Percentiles rank a stretch among this genome's conserved stretches.
These are phyloP conservation scores for Vitis labrusca DNA, from an alignment of 164 flowering plant species.

Conservation along the genomic window DNA sequence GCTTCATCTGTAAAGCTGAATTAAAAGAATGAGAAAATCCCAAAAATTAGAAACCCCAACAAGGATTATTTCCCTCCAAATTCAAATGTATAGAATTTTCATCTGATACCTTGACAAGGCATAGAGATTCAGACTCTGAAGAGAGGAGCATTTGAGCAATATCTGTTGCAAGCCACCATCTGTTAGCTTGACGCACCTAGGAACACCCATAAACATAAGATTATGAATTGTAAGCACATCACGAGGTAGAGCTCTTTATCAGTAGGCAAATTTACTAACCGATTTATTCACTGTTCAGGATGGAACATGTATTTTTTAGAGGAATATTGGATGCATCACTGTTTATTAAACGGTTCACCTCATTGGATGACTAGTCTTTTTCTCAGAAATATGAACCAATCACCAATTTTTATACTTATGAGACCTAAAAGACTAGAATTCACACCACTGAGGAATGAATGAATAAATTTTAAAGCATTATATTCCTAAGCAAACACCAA, in stretches of 20 bases:
- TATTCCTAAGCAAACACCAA: background rate
- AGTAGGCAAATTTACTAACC: background rate
- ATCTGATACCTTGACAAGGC: conserved; percentile 69
- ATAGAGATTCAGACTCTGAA: conserved; percentile 75
- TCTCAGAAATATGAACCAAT: too few relatives aligned
- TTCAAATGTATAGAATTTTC: background rate
- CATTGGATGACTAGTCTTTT: too few relatives aligned
- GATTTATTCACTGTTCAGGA: background rate
- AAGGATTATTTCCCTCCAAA: background rate
- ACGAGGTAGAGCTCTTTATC: background rate
- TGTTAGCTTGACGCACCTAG: conserved; percentile 81
- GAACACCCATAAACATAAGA: background rate
- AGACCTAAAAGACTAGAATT: too few relatives aligned
- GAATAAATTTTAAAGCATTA: background rate
- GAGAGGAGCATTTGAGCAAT: conserved; percentile 49
- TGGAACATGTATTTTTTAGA: background rate
- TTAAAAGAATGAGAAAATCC: conserved; percentile 11
- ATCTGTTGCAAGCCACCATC: conserved; percentile 75
- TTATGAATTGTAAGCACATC: background rate
- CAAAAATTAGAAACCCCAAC: background rate
- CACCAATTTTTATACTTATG: too few relatives aligned
- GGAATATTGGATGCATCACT: too few relatives aligned
- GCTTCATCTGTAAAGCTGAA: conserved; percentile 76
- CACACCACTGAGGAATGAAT: too few relatives aligned
- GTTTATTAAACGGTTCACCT: too few relatives aligned